Evolutionary conservation across 176 grass and related monocot genomes (phyloP).

Genomic region (Phoenix dactylifera): DNA sequence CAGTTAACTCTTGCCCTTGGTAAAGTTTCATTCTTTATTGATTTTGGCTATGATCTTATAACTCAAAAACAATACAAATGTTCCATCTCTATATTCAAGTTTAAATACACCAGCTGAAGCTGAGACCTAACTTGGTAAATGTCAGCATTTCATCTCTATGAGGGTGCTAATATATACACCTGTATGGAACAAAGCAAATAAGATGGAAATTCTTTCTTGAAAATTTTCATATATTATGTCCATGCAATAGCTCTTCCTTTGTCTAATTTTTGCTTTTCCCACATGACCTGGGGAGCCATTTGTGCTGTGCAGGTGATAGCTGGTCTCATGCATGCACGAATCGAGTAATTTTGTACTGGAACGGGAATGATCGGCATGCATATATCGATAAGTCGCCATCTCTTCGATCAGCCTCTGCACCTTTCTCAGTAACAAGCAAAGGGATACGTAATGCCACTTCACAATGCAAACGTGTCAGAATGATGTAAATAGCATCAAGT

Average conservation of each 20-base stretch:
- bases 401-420: slow-evolving; percentile 66
- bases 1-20: slow-evolving; percentile 87
- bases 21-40: slow-evolving; percentile 22
- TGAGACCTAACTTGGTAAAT: too few species aligned
- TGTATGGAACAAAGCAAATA: too few species aligned
- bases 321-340: slow-evolving; percentile 95
- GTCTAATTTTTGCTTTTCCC: too few species aligned
- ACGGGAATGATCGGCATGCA: slow-evolving; percentile 54
- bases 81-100: too few species aligned
- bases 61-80: too few species aligned
- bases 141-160: too few species aligned
- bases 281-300: neutral
- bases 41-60: neutral
- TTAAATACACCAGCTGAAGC: too few species aligned
- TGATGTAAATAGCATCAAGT: slow-evolving; percentile 9
- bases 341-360: slow-evolving; percentile 78
- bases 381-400: slow-evolving; percentile 85
- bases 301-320: slow-evolving; percentile 55
- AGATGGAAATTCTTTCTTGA: too few species aligned
- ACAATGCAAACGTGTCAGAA: slow-evolving; percentile 41
- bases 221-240: too few species aligned
- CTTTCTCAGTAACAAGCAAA: slow-evolving; percentile 64
- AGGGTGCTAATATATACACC: too few species aligned
- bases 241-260: too few species aligned
- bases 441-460: slow-evolving; percentile 45